Evolutionary conservation across 2,329 filamentous ascomycete genomes (phyloP), one percentile per base, ranked within the genome.

Genomic region (Fusarium azukiicola): DNA sequence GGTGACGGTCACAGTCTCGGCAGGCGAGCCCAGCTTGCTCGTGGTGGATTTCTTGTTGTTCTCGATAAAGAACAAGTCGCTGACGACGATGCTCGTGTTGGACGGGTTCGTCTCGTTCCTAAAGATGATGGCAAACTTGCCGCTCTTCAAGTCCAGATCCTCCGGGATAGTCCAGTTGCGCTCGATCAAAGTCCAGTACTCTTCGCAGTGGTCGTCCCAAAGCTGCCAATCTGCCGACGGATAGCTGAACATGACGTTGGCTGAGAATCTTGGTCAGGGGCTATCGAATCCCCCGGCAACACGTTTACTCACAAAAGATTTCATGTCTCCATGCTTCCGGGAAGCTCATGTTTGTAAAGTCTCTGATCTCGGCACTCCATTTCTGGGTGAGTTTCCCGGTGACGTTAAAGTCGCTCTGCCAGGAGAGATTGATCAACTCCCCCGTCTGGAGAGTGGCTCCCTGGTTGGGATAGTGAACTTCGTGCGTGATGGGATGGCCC

Each of bases 291-390:
- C 3, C 4, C 13, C 3, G n/a, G 9, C 1, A 23, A 3, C 17
- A 3, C 17, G 1, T 58, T 17, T 9, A 61, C 54, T 61, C n/a
- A 61, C 56, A 61, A 14, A 61, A 61, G 36, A 61, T 61, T 40
- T 40, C 13, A 14, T 61, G 40, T 40, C 56, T 61, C 56, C 56
- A 61, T 6, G 56, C 56, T n/a, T 61, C 56, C 2, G 56, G 56
- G 36, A 61, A 61, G 21, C 56, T 61, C 56, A 61, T 61, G 21
- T 61, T 61, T 36, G 56, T 61, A 61, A 61, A 61, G 21, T 61
- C 56, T 61, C 56, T 61, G 16, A 61, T n/a, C 21, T 61, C 56
- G 6, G 56, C 56, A 6, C 56, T 61, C 56, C 56, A 61, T 14
- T 61, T 61, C 21, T 61, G 56, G 2, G 56, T 61, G 36, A 61